Base-by-base conservation (phyloP, 495 filamentous ascomycete species). In the Lophiotrema nucula region DNA sequence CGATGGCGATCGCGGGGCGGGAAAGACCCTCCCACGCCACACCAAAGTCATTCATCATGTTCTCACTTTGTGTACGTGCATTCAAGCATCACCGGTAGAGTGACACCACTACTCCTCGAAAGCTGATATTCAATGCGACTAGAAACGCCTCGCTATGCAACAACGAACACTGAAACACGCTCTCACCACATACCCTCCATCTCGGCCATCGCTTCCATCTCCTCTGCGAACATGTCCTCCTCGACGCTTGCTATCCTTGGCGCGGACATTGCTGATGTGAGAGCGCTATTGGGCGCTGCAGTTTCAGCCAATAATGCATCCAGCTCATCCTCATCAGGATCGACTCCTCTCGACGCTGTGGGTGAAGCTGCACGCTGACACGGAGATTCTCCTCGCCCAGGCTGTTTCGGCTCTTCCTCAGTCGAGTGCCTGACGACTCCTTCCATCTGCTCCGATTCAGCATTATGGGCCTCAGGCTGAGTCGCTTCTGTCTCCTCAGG, bases 181-280 rank as follows among this genome's bases (percentile, higher is more conserved):
- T 5, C 18, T 25, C 21, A 86, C 82, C 81, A 86, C 45, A 81
- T 66, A 6, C 72, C 82, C 25, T 80, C 81, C 76, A 89, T 81
- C 53, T 79, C 84, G 23, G 77, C 84, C 83, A 88, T 84, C 3
- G 77, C 83, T 46, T 82, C 85, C 74, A 86, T 80, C 26, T 87
- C 86, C 57, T 84, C 84, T 3, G 72, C 78, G 64, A 77, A 81
- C 19, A 76, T 58, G 44, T 75, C 67, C 4, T 62, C 56, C 26
- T 54, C 37, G 4, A 28, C 27, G 25, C 28, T 25, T 19, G 47
- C 18, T 28, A 22, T 10, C 35, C 49, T 50, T 13, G 33, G 37
- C 11, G 26, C n/a, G 15, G 18, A 21, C 37, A 43, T 25, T 41
- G 53, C 16, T 26, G 27, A 8, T 42, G 49, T 5, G 12, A 12